phyloP scores from a whole-genome alignment of 257 asterid species.

The Ligustrum vulgare region DNA sequence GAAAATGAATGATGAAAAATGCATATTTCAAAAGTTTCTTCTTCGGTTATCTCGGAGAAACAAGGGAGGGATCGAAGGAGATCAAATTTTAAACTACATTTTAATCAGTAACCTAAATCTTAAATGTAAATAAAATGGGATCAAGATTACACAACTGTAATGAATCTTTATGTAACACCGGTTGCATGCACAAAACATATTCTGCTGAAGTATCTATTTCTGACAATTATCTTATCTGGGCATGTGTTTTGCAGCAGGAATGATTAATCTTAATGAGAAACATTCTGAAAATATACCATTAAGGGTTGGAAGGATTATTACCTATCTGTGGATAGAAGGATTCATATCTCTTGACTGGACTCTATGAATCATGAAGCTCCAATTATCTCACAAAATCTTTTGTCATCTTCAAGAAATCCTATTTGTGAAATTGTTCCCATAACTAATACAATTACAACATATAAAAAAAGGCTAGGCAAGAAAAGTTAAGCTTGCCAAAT shows the following conservation, averaged over 20 bases:
- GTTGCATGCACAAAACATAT: slow-evolving; percentile 1
- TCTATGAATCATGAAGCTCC: slow-evolving; percentile 50
- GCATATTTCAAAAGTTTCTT: no score
- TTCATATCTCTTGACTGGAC: slow-evolving; percentile 51
- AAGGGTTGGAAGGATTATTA: slow-evolving; percentile 27
- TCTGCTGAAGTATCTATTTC: slow-evolving; percentile 13
- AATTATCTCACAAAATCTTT: slow-evolving; percentile 50
- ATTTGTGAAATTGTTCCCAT: slow-evolving; percentile 66
- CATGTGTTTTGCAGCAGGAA: not conserved
- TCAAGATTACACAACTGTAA: not conserved
- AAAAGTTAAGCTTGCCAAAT: not conserved
- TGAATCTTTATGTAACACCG: not conserved
- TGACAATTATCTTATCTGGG: not conserved
- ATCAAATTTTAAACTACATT: not conserved
- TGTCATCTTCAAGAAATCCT: slow-evolving; percentile 64
- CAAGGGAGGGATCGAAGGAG: no score
- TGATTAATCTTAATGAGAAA: slow-evolving; percentile 5
- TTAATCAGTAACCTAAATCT: not conserved
- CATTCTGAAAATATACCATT: not conserved
- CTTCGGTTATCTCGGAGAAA: no score
- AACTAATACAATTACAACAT: slow-evolving; percentile 32
- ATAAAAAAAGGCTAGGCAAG: slow-evolving; percentile 8
- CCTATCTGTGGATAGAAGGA: slow-evolving; percentile 38
- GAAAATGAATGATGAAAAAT: no score
- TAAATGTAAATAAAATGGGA: not conserved